These are phyloP conservation scores for Cronartium quercuum DNA, from an alignment of 1,284 basidiomycete genomes.

Conservation along the genomic window DNA sequence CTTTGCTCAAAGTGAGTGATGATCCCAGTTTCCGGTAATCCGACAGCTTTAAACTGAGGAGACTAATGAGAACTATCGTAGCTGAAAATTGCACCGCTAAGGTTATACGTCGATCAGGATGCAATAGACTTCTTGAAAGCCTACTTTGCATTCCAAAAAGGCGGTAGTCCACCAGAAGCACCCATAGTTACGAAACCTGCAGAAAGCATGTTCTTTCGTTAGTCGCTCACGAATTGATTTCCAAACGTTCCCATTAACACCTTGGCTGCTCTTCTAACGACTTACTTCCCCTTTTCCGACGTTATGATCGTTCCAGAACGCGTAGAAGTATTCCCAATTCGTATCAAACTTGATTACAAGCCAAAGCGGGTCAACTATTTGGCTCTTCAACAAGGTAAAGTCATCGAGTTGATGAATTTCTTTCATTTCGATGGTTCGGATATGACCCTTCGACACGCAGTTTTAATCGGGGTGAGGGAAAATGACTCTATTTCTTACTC, in stretches of 20 bases:
- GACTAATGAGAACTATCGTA: neutral
- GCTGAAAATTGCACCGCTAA: constrained; percentile 76
- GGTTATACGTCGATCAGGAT: constrained; percentile 94
- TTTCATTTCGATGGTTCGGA: constrained; percentile 99
- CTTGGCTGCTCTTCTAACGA: neutral
- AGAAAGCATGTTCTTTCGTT: constrained; percentile 29
- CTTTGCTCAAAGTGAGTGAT: constrained; percentile 57
- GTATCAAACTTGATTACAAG: constrained; percentile 86
- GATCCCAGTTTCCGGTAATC: neutral
- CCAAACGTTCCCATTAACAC: neutral
- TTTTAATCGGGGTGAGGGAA: constrained; percentile 60
- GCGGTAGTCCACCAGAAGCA: constrained; percentile 54
- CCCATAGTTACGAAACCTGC: constrained; percentile 31
- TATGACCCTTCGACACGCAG: constrained; percentile 91
- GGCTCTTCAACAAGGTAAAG: constrained; percentile 81
- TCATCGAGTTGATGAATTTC: constrained; percentile 98
- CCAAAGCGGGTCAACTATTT: constrained; percentile 91
- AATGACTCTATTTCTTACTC: too few relatives aligned
- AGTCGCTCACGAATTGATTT: neutral
- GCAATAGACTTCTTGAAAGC: constrained; percentile 95
- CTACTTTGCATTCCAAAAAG: constrained; percentile 78
- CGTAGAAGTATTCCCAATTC: constrained; percentile 75
- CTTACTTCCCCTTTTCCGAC: neutral
- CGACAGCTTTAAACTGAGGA: neutral
- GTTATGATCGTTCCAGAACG: constrained; percentile 56